phyloP scores from a whole-genome alignment of 2,329 filamentous ascomycete species.

The Aspergillus sp. region DNA sequence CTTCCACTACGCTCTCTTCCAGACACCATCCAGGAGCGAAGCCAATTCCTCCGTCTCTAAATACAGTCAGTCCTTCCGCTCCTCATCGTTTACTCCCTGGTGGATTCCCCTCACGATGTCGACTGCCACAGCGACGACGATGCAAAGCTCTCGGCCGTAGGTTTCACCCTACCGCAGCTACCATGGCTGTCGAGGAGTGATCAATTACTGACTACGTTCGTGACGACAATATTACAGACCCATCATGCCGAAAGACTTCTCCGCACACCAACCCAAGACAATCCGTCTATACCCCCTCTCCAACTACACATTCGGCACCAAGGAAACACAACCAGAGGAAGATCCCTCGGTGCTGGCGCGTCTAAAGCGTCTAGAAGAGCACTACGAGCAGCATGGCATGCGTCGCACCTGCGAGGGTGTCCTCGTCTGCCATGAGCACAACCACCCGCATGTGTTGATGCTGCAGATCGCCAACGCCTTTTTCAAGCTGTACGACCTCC shows the following conservation, averaged over 20 bases:
- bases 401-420: conserved; percentile 95
- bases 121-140: conserved; percentile 71
- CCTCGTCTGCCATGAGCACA: conserved; percentile 97
- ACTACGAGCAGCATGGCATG: conserved; percentile 92
- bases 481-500: conserved; percentile 82
- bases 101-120: conserved; percentile 59
- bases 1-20: neutral
- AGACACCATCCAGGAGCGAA: neutral
- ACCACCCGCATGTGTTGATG: conserved; percentile 98
- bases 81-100: neutral
- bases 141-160: conserved; percentile 72
- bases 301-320: conserved; percentile 98
- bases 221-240: conserved; percentile 49
- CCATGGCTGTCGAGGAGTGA: too few relatives aligned
- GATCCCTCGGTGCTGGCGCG: conserved; percentile 93
- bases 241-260: conserved; percentile 77
- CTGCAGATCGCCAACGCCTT: conserved; percentile 99
- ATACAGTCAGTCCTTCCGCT: neutral
- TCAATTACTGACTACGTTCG: neutral
- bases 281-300: conserved; percentile 92
- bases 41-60: neutral
- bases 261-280: conserved; percentile 81
- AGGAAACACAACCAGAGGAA: conserved; percentile 97
- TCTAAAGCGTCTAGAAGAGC: conserved; percentile 90
- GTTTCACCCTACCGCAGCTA: conserved; percentile 19